Evolutionary conservation across 352 stramenopile genomes (phyloP).

Genomic region (Phytopythium chamaehyphon): DNA sequence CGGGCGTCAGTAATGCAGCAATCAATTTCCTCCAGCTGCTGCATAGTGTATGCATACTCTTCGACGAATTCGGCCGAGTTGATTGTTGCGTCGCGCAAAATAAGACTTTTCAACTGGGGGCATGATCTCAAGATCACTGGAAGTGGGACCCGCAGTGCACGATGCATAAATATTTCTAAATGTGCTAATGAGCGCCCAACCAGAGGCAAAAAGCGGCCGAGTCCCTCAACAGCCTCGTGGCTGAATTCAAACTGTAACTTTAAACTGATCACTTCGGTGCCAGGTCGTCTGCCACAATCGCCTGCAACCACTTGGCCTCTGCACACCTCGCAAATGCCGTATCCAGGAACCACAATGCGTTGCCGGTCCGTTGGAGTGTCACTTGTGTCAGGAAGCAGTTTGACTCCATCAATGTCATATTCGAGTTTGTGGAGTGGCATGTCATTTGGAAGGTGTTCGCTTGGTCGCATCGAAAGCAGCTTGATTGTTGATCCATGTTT

Average conservation of each 20-base stretch:
- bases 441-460: too few relatives aligned
- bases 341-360: not conserved
- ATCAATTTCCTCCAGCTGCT: not conserved
- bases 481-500: not conserved
- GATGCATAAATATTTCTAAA: not conserved
- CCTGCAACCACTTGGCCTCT: not conserved
- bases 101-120: not conserved
- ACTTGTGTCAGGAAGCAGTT: not conserved
- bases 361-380: not conserved
- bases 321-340: not conserved
- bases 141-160: too few relatives aligned
- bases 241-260: not conserved
- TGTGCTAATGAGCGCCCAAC: not conserved
- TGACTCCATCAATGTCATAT: not conserved
- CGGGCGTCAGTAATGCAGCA: not conserved
- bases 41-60: not conserved
- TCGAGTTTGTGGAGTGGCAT: not conserved
- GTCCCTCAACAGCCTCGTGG: not conserved
- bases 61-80: not conserved
- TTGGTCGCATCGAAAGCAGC: too few relatives aligned
- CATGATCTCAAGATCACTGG: too few relatives aligned
- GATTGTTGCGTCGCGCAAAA: not conserved
- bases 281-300: not conserved
- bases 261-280: not conserved
- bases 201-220: not conserved